phyloP scores from a whole-genome alignment of 495 filamentous ascomycete genomes.

The Podospora pseudopauciseta region DNA sequence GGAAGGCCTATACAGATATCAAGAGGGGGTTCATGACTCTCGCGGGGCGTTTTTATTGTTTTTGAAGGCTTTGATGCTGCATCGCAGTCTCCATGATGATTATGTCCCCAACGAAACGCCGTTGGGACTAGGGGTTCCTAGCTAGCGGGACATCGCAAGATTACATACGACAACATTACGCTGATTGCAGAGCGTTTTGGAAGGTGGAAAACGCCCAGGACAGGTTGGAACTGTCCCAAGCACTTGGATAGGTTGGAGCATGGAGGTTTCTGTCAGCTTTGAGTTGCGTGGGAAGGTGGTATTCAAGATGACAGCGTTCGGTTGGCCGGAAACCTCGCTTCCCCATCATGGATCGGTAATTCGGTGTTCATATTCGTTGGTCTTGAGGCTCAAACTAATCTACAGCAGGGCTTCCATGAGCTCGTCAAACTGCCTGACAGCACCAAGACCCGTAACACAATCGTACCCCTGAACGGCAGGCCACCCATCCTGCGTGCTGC shows the following conservation, averaged over 20 bases:
- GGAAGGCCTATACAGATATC: too few relatives aligned
- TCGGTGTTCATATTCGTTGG: not conserved
- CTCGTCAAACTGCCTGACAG: conserved; percentile 35
- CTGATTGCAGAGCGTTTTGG: not conserved
- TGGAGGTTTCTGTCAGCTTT: not conserved
- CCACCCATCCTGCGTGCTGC: conserved; percentile 28
- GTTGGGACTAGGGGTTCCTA: not conserved
- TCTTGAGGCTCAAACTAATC: not conserved
- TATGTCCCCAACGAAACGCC: too few relatives aligned
- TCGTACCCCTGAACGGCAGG: conserved; percentile 36
- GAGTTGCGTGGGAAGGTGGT: not conserved
- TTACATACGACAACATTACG: not conserved
- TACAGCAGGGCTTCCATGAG: conserved; percentile 18
- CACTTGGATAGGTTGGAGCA: not conserved
- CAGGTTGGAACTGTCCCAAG: not conserved
- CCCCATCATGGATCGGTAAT: not conserved
- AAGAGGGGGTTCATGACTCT: too few relatives aligned
- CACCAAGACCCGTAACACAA: conserved; percentile 39
- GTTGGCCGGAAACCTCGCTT: not conserved
- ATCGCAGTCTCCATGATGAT: too few relatives aligned
- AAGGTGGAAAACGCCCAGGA: not conserved
- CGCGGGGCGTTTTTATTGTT: too few relatives aligned
- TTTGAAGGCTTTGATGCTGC: too few relatives aligned
- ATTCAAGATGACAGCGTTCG: not conserved
- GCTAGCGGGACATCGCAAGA: not conserved